phyloP scores from a whole-genome alignment of 805 yeast genomes.

The Torulaspora maleeae region DNA sequence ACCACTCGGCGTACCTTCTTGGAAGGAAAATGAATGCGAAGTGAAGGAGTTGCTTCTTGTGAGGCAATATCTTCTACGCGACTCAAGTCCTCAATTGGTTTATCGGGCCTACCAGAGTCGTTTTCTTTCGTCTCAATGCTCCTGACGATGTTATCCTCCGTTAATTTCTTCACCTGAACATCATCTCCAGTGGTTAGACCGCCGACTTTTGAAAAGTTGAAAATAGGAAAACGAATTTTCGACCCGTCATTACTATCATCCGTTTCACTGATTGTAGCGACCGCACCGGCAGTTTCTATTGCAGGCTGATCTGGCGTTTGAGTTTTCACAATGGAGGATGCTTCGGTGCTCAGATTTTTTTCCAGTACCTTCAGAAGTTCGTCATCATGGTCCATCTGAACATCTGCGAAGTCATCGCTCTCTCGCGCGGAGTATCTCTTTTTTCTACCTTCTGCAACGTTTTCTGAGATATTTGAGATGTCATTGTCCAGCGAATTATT shows the following conservation, averaged over 20 bases:
- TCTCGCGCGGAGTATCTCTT: background rate
- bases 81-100: background rate
- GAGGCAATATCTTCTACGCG: slow-evolving; percentile 3
- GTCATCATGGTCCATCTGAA: slow-evolving; percentile 6
- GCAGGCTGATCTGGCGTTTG: background rate
- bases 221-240: slow-evolving; percentile 22
- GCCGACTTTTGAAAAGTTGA: slow-evolving; percentile 17
- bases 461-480: background rate
- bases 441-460: background rate
- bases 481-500: background rate
- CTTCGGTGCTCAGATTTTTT: background rate
- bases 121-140: background rate
- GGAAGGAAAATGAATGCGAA: slow-evolving; percentile 20
- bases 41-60: slow-evolving; percentile 13
- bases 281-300: background rate
- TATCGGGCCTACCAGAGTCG: background rate
- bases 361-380: slow-evolving; percentile 7
- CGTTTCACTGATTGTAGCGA: background rate
- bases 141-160: background rate
- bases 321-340: background rate
- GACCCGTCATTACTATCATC: background rate
- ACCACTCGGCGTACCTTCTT: slow-evolving; percentile 22
- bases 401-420: slow-evolving; percentile 11
- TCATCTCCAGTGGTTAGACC: background rate
- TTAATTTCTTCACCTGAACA: background rate